Base-by-base conservation (phyloP, 140 eudicot genomes). In the Bidens hawaiensis region DNA sequence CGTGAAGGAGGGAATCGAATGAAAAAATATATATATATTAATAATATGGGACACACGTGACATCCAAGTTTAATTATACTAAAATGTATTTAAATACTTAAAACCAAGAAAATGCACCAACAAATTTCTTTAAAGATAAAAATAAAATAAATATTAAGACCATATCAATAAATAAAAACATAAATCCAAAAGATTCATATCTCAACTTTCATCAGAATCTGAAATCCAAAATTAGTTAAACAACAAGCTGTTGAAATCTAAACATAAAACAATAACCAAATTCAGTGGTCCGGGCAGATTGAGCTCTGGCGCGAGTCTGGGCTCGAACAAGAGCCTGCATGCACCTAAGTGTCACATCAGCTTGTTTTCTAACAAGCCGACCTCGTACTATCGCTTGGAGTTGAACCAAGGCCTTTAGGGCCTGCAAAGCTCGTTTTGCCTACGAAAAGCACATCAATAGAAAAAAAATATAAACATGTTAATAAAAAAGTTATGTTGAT, bases 281-380 rank as follows among this genome's bases (percentile, higher is more conserved):
- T 6, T 78, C 85, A 6, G 83, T 31, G 4, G 82, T 57, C 15
- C 63, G 87, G 40, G 19, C 63, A 38, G 78, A 68, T 4, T 70
- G 88, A 59, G 94, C 87, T 60, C 85, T 75, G 12, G 78, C 94
- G 8, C 91, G 90, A 51, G 87, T 84, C 67, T 93, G 99, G 18
- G 79, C 96, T 54, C 90, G 66, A 67, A 88, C 99, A 74, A 93
- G 95, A 72, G 99, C 95, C 68, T 93, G 96, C 99, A 93, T 93
- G 73, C 99, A 93, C 81, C 94, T 68, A 11, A 88, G 77, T 1
- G 99, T 93, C 47, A 88, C 85, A 34, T 78, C 97, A 7, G 99
- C 99, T 73, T 79, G 95, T 76, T 88, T 93, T 68, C 99, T 81
- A 16, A 93, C 99, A 24, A 76, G 79, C 30, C 99, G 77, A 0